Percentiles rank a stretch among this genome's conserved stretches.
Evolutionary conservation across 2,329 filamentous ascomycete species (phyloP).

Genomic region (Penicillium sp.): DNA sequence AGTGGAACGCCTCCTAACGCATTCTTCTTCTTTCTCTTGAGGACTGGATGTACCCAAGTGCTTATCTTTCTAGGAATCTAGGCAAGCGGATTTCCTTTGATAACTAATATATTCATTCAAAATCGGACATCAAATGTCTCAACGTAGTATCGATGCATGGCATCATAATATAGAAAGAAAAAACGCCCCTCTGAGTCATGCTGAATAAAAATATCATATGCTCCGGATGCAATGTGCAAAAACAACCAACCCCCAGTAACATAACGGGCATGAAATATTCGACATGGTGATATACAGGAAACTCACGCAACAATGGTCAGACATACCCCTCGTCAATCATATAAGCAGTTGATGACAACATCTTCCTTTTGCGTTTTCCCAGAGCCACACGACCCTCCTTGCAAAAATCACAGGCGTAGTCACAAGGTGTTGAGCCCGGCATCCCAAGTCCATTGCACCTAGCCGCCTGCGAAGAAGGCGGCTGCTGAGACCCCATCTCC

Average conservation of each 20-base stretch:
- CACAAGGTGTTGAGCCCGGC: conserved; percentile 54
- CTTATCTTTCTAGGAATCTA: not conserved
- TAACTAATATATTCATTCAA: not conserved
- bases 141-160: not conserved
- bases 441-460: conserved; percentile 1
- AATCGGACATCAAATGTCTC: not conserved
- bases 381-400: conserved; percentile 64
- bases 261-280: not conserved
- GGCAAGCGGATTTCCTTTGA: not conserved
- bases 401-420: conserved; percentile 77
- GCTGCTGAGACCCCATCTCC: conserved; percentile 28
- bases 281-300: not conserved
- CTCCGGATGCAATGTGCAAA: not conserved
- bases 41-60: not conserved
- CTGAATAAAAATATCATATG: not conserved
- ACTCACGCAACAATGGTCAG: not conserved
- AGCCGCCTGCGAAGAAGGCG: conserved; percentile 19
- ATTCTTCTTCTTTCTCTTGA: not conserved
- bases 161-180: not conserved
- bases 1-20: not conserved
- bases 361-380: conserved; percentile 54
- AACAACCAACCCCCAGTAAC: not conserved
- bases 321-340: conserved; percentile 7
- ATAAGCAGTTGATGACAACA: conserved; percentile 21
- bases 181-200: not conserved